Evolutionary conservation across 208 protist species (phyloP), one percentile per base, ranked within the genome.

Genomic region (Angomonas ambiguus): DNA sequence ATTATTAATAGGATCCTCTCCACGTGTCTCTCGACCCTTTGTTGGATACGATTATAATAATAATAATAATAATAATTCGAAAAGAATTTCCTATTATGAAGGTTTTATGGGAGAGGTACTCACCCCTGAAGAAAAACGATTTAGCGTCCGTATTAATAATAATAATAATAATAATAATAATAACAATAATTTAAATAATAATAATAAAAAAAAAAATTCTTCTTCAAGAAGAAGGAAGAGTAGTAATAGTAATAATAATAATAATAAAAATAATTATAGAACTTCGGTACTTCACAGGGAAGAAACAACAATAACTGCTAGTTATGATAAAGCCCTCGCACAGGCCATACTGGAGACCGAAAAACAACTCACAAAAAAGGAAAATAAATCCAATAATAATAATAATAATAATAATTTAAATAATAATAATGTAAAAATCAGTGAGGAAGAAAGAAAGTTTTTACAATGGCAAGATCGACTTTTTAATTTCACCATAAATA

Each of bases 331-430:
- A 24, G 60, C 38, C 18, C 42, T 84, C 13, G 82, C 68, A 1
- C 65, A 62, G 49, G 77, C 82, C 25, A 71, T 88, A 65, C 58
- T 88, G 30, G 76, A 74, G 30, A 82, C 78, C 6, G 71, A 57
- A 16, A 31, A 72, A 5, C 72, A 87, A 27, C 73, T 82, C 11
- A 62, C 81, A 32, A 83, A 82, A 35, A 68, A 83, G 70, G 76
- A 87, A 24, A 89, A 78, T 0, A 76, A 92, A 32, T 78, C 80
- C 3, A 87, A 89, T 67, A 89, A 89, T 51, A 69, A 58, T 0
- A 75, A 67, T 65, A 71, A 80, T 62, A 71, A 73, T 45, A 16
- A 16, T 45, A n/a, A n/a, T n/a, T n/a, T n/a, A n/a, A n/a, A n/a
- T n/a, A n/a, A n/a, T n/a, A n/a, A n/a, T n/a, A n/a, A n/a, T n/a